Conservation (phyloP, 129 eudicot genomes). For the sunflower (Helianthus annuus) region HanXRQr2.0-SUNRISE NC_035437.2:86698966-86699465, state of each 20-base stretch:
- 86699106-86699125: conserved; percentile 45
- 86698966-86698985: conserved; percentile 65
- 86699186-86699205: conserved; percentile 64
- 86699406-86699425: conserved; percentile 47
- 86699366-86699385: conserved; percentile 47
- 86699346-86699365: conserved; percentile 70
- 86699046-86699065: conserved; percentile 67
- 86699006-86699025: conserved; percentile 76
- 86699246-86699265: conserved; percentile 22
- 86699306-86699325: conserved; percentile 83
- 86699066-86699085: conserved; percentile 82
- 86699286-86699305: conserved; percentile 41
- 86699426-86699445: conserved; percentile 38
- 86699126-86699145: conserved; percentile 49
- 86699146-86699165: conserved; percentile 48
- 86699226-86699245: conserved; percentile 26
- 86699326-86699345: conserved; percentile 77
- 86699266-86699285: conserved; percentile 39
- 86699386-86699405: conserved; percentile 61
- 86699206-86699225: conserved; percentile 36
- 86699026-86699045: conserved; percentile 59
- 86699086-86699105: conserved; percentile 38
- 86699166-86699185: conserved; percentile 82
- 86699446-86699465: conserved; percentile 14
- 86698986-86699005: conserved; percentile 74